A percentile compares a stretch with the other conserved stretches of the same genome.
These are phyloP conservation scores for Anthostomella pinea DNA, from an alignment of 2,329 filamentous ascomycete genomes.

Conservation along the genomic window DNA sequence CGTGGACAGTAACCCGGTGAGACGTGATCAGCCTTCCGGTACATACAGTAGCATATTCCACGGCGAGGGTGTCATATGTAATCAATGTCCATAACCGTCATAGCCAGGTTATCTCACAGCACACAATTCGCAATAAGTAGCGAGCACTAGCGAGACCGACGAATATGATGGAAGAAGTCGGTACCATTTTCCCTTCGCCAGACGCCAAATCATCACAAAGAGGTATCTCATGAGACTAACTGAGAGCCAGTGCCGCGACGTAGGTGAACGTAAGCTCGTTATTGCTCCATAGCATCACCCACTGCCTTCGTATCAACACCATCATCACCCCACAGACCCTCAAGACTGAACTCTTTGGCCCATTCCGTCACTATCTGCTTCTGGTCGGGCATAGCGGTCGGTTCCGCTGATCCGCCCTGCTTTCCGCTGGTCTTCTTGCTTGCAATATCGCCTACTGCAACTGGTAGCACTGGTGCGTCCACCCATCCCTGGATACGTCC, in stretches of 20 bases:
- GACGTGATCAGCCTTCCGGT: too few species aligned
- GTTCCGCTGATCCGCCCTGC: constrained; percentile 1
- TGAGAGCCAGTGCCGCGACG: neutral
- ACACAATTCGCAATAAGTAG: too few species aligned
- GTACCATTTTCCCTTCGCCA: too few species aligned
- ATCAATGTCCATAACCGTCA: too few species aligned
- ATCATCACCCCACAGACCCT: constrained; percentile 81
- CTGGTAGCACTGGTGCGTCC: constrained; percentile 67
- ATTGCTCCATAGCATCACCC: constrained; percentile 53
- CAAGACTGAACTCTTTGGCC: constrained; percentile 93
- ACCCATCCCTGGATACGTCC: constrained; percentile 92
- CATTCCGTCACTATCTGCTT: constrained; percentile 74
- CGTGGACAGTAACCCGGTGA: too few species aligned
- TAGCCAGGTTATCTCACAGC: too few species aligned
- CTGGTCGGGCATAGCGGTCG: constrained; percentile 45
- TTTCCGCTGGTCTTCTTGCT: constrained; percentile 5
- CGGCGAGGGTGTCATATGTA: too few species aligned
- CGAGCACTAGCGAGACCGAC: too few species aligned
- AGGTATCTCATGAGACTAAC: too few species aligned
- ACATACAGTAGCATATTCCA: too few species aligned
- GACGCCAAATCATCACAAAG: too few species aligned
- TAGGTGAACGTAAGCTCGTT: constrained; percentile 12
- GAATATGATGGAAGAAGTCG: too few species aligned
- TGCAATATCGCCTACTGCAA: constrained; percentile 37
- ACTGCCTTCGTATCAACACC: constrained; percentile 27